Percentiles rank a stretch among this genome's conserved stretches.
Conservation (phyloP, 371 early-diverging fungal species). For the Syncephalastrum sp. region DNA sequence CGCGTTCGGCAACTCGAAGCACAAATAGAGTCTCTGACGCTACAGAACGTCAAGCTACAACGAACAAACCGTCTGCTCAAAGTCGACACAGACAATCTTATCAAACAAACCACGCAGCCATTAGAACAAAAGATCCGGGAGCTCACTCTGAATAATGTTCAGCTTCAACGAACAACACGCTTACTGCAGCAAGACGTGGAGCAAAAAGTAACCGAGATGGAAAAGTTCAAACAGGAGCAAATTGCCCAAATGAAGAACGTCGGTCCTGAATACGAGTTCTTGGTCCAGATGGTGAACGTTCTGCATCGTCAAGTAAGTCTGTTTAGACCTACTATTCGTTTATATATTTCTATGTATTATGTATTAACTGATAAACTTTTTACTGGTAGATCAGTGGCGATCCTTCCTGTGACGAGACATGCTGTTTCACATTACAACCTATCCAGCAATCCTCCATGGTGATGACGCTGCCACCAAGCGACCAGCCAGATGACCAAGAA, state of each 20-base stretch:
- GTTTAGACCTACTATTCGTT: neutral
- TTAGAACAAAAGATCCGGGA: constrained; percentile 39
- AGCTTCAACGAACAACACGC: constrained; percentile 40
- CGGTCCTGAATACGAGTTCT: constrained; percentile 53
- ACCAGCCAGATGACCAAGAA: constrained; percentile 32
- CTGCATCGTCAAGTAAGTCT: constrained; percentile 47
- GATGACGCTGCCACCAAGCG: constrained; percentile 45
- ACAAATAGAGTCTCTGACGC: constrained; percentile 45
- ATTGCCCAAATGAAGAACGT: constrained; percentile 46
- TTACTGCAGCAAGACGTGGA: constrained; percentile 43
- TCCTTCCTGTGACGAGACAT: constrained; percentile 45
- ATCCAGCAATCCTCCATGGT: constrained; percentile 47
- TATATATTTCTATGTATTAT: neutral
- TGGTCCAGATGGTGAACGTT: constrained; percentile 55
- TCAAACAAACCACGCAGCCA: constrained; percentile 49
- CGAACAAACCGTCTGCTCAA: constrained; percentile 50
- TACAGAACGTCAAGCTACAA: constrained; percentile 49
- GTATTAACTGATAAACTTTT: neutral
- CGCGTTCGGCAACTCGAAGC: constrained; percentile 41
- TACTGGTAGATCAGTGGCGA: constrained; percentile 38
- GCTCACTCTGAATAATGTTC: constrained; percentile 42
- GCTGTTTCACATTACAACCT: constrained; percentile 48
- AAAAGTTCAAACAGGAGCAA: constrained; percentile 27
- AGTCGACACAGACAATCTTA: constrained; percentile 49
- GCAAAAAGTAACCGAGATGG: constrained; percentile 27